Conservation (phyloP, 1,284 basidiomycete genomes). For the Testicularia cyperi region DNA sequence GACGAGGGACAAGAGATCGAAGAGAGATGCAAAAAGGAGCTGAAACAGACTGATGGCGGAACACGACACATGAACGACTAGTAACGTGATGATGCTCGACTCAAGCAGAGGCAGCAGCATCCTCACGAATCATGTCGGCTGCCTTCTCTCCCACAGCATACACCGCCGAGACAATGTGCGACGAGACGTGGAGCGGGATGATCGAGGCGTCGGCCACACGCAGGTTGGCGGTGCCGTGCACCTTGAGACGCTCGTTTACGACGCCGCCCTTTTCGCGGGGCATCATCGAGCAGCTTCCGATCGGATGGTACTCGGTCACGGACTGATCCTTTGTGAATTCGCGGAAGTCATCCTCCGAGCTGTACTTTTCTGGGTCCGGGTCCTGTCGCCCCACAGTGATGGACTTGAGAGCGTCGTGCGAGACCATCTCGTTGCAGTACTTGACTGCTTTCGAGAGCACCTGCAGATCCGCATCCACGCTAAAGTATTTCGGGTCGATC, state of each 20-base stretch:
- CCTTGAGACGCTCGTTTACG: conserved; percentile 68
- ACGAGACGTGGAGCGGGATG: conserved; percentile 36
- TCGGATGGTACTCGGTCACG: conserved; percentile 62
- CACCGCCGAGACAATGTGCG: conserved; percentile 35
- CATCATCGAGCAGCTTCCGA: conserved; percentile 69
- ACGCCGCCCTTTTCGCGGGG: conserved; percentile 70
- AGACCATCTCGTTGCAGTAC: conserved; percentile 33
- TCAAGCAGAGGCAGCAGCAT: conserved; percentile 14
- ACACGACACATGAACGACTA: too few species aligned
- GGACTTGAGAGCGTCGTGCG: conserved; percentile 21
- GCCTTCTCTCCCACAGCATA: conserved; percentile 43
- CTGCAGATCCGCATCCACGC: conserved; percentile 42
- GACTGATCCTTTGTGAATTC: conserved; percentile 39
- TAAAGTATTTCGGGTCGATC: conserved; percentile 45
- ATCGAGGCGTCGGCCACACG: conserved; percentile 60
- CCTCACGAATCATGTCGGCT: conserved; percentile 33
- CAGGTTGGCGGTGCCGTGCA: conserved; percentile 71
- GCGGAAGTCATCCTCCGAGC: conserved; percentile 19
- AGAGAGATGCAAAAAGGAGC: too few species aligned
- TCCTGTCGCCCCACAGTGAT: conserved; percentile 30
- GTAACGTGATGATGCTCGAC: too few species aligned
- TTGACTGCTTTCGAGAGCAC: conserved; percentile 44
- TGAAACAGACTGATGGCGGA: too few species aligned
- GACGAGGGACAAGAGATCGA: too few species aligned
- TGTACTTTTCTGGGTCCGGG: conserved; percentile 32